Evolutionary conservation across 805 yeast species (phyloP).

Genomic region (Yarrowia keelungensis): DNA sequence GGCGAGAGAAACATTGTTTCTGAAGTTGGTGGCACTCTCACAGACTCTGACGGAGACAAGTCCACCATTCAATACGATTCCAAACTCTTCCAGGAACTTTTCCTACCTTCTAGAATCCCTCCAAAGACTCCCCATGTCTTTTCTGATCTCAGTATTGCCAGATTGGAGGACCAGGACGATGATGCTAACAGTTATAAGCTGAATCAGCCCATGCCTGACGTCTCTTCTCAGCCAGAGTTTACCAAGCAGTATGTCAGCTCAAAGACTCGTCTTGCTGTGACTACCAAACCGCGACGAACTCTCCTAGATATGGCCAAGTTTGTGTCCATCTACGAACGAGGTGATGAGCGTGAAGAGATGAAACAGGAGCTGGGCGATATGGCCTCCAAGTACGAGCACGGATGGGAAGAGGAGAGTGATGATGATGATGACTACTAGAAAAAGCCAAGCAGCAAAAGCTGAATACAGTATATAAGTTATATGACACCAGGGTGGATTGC

Average conservation of each 20-base stretch:
- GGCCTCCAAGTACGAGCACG: slow-evolving; percentile 43
- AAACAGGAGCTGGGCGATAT: slow-evolving; percentile 41
- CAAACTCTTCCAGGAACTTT: slow-evolving; percentile 37
- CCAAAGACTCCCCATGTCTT: slow-evolving; percentile 42
- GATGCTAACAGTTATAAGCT: slow-evolving; percentile 2
- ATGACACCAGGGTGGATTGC: too few species aligned
- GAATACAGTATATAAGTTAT: too few species aligned
- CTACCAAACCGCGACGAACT: slow-evolving; percentile 41
- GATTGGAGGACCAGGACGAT: slow-evolving; percentile 30
- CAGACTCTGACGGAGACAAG: slow-evolving; percentile 5
- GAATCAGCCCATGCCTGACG: slow-evolving; percentile 23
- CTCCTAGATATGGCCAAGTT: slow-evolving; percentile 42
- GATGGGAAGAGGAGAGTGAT: slow-evolving; percentile 42
- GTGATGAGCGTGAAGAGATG: slow-evolving; percentile 45
- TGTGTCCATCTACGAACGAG: slow-evolving; percentile 41
- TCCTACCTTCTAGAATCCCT: slow-evolving; percentile 41
- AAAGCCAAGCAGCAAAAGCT: too few species aligned
- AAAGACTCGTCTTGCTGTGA: slow-evolving; percentile 41
- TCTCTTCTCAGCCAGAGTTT: slow-evolving; percentile 26
- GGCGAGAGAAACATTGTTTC: slow-evolving; percentile 23
- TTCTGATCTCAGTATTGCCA: slow-evolving; percentile 29
- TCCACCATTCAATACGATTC: slow-evolving; percentile 11
- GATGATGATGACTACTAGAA: slow-evolving; percentile 40
- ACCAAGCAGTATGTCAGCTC: slow-evolving; percentile 18
- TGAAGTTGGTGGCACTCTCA: slow-evolving; percentile 4